These are phyloP conservation scores for Melastoma malabathricum DNA, from an alignment of 345 rosid genomes.

Conservation along the genomic window DNA sequence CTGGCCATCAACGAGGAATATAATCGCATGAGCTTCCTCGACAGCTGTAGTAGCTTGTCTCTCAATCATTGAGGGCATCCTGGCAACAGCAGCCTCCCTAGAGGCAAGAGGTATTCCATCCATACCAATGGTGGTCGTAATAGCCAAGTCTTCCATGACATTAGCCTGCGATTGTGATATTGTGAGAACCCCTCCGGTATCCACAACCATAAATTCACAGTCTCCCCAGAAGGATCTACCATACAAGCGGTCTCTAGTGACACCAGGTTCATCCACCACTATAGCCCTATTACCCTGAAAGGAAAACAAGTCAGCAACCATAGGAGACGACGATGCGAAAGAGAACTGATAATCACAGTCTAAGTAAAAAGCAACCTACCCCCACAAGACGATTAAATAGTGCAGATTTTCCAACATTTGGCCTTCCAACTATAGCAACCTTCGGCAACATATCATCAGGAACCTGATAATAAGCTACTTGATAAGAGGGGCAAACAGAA, in stretches of 20 bases:
- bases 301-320: neutral
- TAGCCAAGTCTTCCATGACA: constrained; percentile 69
- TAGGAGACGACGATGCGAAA: neutral
- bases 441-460: constrained; percentile 75
- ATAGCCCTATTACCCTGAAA: constrained; percentile 67
- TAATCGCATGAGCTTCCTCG: constrained; percentile 64
- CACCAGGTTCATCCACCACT: constrained; percentile 98
- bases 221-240: constrained; percentile 91
- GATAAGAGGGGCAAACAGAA: constrained; percentile 6
- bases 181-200: constrained; percentile 87
- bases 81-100: constrained; percentile 87
- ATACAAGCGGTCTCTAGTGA: constrained; percentile 83
- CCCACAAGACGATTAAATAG: constrained; percentile 93
- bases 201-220: constrained; percentile 72
- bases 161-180: constrained; percentile 60
- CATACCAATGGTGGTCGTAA: constrained; percentile 82
- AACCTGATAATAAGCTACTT: constrained; percentile 36
- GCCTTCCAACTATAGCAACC: constrained; percentile 91
- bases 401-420: constrained; percentile 95
- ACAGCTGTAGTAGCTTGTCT: constrained; percentile 89
- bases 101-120: constrained; percentile 71
- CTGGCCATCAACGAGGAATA: constrained; percentile 95
- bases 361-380: constrained; percentile 19
- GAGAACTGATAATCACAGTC: constrained; percentile 2
- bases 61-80: constrained; percentile 98